These are phyloP conservation scores for Fusarium sp. DNA, from an alignment of 2,329 filamentous ascomycete genomes.

Conservation along the genomic window DNA sequence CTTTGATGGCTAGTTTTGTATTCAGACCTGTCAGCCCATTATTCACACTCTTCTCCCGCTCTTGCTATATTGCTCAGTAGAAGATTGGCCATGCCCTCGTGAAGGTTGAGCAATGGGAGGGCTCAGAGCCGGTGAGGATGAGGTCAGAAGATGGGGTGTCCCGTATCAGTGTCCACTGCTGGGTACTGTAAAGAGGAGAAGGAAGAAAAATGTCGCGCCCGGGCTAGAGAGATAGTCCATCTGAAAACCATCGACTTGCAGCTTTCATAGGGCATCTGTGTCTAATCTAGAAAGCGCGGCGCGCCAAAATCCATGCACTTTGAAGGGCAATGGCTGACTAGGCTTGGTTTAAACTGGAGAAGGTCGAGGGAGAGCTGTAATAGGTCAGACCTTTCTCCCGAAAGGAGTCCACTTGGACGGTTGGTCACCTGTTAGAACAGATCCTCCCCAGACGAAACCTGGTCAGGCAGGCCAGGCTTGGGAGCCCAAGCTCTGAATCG, in stretches of 20 bases:
- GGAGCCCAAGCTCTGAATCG: slow-evolving; percentile 24
- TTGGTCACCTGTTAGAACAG: slow-evolving; percentile 46
- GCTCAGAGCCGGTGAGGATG: slow-evolving; percentile 28
- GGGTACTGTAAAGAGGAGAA: slow-evolving; percentile 24
- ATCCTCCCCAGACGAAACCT: slow-evolving; percentile 45
- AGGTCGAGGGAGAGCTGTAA: slow-evolving; percentile 30
- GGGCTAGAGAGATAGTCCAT: slow-evolving; percentile 37
- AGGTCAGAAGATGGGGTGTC: slow-evolving; percentile 40
- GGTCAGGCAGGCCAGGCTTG: slow-evolving; percentile 24
- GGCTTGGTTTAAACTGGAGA: slow-evolving; percentile 34
- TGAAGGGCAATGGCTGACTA: slow-evolving; percentile 35
- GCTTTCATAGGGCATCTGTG: slow-evolving; percentile 42
- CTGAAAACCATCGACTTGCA: slow-evolving; percentile 39
- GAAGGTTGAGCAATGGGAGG: slow-evolving; percentile 33
- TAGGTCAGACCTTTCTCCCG: slow-evolving; percentile 39
- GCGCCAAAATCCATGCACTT: slow-evolving; percentile 43
- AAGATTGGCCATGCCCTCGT: slow-evolving; percentile 13
- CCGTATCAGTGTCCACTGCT: slow-evolving; percentile 24
- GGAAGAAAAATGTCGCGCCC: slow-evolving; percentile 33
- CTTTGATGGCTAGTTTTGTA: slow-evolving; percentile 1
- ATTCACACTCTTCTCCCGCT: slow-evolving; percentile 18
- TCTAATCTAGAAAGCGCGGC: slow-evolving; percentile 26
- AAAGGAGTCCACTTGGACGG: slow-evolving; percentile 39
- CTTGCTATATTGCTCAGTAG: neutral
- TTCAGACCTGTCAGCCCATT: slow-evolving; percentile 10